Percentiles rank a stretch among this genome's conserved stretches.
Conservation (phyloP, 148 eudicot genomes). For the Chenopodium berlandieri region DNA sequence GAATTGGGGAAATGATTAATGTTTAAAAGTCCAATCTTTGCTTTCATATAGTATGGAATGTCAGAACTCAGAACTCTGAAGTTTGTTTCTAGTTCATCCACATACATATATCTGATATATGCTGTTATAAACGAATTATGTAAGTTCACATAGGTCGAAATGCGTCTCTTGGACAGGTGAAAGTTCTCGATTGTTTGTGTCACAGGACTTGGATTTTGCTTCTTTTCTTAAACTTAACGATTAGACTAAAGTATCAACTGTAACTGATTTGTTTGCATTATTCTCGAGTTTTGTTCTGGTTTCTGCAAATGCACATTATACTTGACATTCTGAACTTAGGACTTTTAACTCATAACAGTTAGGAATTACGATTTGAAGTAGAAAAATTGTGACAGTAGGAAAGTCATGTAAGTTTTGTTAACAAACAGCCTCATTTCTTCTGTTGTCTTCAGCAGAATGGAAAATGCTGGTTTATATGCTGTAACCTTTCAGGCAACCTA, state of each 20-base stretch:
- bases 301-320: neutral
- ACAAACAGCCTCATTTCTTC: neutral
- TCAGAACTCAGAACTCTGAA: no score
- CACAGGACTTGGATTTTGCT: neutral
- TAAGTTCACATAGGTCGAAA: neutral
- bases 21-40: neutral
- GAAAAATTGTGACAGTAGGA: neutral
- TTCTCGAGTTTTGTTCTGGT: neutral
- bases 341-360: neutral
- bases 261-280: neutral
- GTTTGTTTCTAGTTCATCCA: no score
- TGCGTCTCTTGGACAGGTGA: neutral
- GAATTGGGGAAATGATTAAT: no score
- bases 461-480: neutral
- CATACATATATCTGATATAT: no score
- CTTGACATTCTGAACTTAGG: neutral
- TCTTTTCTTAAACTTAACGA: neutral
- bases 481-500: neutral
- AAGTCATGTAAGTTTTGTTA: neutral
- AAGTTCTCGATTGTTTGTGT: neutral
- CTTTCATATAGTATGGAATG: neutral
- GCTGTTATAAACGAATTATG: neutral
- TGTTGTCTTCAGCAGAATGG: neutral
- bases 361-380: neutral
- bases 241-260: neutral